phyloP scores from a whole-genome alignment of 495 filamentous ascomycete species.

The Astrothelium subdiscretum region DNA sequence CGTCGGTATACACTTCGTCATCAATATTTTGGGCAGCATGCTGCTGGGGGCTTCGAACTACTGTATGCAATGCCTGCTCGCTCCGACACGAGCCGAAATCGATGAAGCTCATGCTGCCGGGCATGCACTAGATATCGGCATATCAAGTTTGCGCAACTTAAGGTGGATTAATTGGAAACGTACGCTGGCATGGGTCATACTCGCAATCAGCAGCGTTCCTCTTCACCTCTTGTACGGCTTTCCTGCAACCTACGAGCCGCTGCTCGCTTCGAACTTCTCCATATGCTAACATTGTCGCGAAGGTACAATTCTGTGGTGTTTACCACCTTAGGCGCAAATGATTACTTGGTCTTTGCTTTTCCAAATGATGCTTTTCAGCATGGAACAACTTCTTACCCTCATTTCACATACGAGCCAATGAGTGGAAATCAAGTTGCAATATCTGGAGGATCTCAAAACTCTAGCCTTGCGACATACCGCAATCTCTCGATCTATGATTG shows the following conservation, averaged over 20 bases:
- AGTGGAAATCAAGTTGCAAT: not conserved
- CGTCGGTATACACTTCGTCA: constrained; percentile 3
- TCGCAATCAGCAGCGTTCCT: not conserved
- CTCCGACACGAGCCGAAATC: constrained; percentile 12
- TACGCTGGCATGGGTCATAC: not conserved
- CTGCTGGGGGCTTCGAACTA: constrained; percentile 8
- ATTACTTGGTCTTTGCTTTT: constrained; percentile 20
- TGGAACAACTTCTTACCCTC: not conserved
- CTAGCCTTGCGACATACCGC: no score
- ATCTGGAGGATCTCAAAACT: no score
- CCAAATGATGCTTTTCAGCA: not conserved
- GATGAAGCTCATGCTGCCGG: constrained; percentile 6
- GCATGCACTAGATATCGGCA: constrained; percentile 11
- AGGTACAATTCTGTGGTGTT: constrained; percentile 23
- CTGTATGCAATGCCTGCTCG: constrained; percentile 7
- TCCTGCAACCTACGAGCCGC: not conserved
- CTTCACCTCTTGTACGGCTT: constrained; percentile 4
- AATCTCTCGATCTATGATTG: no score
- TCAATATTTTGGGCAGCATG: constrained; percentile 9
- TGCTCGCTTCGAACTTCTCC: not conserved
- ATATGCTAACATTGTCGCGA: not conserved
- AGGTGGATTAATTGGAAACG: not conserved
- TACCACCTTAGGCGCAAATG: constrained; percentile 24
- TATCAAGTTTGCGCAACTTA: constrained; percentile 8
- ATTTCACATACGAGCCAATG: not conserved